Base-by-base conservation (phyloP, 345 rosid genomes). In the Gossypium bickii region DNA sequence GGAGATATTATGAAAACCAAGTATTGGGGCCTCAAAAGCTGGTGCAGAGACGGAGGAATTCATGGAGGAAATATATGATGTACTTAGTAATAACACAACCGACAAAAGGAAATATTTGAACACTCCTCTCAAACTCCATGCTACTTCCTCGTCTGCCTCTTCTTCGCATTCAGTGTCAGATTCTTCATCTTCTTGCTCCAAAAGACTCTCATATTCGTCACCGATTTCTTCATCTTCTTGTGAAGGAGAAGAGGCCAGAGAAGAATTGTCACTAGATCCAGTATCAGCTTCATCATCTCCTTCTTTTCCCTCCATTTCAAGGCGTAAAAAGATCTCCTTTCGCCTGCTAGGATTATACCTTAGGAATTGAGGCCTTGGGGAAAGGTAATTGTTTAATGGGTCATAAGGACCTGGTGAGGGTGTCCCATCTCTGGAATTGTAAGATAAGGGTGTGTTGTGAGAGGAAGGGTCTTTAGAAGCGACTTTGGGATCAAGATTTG, bases 331-430 rank as follows among this genome's bases (percentile, higher is more conserved):
- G 15, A 81, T 77, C 56, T 85, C 83, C 0, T 58, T 70, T 17
- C 80, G 76, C 77, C 88, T 68, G 27, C 70, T 70, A 2, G 90
- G 87, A 47, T 82, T 62, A 6, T 83, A 82, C 13, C 83, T 74
- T 56, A 83, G 80, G 72, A 85, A 87, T 67, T 45, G 65, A 78
- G 88, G 87, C 85, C 90, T 79, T 4, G 85, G 87, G 7, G 78
- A 77, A 20, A 75, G 84, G 65, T 63, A 73, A 78, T 70, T 80
- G 3, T 27, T 75, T 45, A 45, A 67, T 45, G 83, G 85, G 45
- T 82, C 86, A 62, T 77, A 80, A 78, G 80, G 73, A 24, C 44
- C 47, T 48, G 72, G 58, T 12, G 82, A 65, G 52, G 71, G 75
- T 67, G 52, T 43, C 41, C 41, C 65, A 22, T 75, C 73, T 9